Evolutionary conservation across 306 rosid genomes (phyloP).

Genomic region (Styphnolobium japonicum): DNA sequence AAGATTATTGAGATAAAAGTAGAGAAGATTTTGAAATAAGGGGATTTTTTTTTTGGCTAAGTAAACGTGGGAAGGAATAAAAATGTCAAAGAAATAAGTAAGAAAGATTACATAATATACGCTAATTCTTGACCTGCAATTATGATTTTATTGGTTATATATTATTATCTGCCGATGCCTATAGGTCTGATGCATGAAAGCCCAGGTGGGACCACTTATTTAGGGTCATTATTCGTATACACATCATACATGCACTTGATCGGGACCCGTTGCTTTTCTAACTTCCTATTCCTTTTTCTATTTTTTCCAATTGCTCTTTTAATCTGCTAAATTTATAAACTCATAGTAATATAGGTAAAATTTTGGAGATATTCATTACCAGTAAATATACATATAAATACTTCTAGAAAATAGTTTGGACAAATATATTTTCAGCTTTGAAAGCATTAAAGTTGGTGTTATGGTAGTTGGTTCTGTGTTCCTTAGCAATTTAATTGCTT

Average conservation of each 20-base stretch:
- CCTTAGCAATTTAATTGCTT: conserved; percentile 72
- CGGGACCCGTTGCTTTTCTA: conserved; percentile 31
- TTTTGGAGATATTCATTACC: background rate
- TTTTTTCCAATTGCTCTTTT: background rate
- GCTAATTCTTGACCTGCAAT: background rate
- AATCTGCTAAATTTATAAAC: background rate
- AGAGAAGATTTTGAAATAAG: background rate
- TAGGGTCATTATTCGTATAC: conserved; percentile 23
- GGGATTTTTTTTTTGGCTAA: background rate
- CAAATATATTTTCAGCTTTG: conserved; percentile 28
- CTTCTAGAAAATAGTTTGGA: conserved; percentile 8
- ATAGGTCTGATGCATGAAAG: conserved; percentile 30
- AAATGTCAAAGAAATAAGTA: background rate
- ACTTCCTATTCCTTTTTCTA: background rate
- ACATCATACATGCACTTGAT: conserved; percentile 45
- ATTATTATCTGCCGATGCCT: background rate
- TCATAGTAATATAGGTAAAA: background rate
- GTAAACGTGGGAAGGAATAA: background rate
- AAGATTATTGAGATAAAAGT: background rate
- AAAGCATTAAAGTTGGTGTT: conserved; percentile 71
- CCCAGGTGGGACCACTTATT: conserved; percentile 31
- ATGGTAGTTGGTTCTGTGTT: conserved; percentile 76
- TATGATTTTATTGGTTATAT: background rate
- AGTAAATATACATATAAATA: background rate
- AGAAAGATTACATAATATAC: background rate